Base-by-base conservation (phyloP, 495 filamentous ascomycete species). In the Copromyces sp. region DNA sequence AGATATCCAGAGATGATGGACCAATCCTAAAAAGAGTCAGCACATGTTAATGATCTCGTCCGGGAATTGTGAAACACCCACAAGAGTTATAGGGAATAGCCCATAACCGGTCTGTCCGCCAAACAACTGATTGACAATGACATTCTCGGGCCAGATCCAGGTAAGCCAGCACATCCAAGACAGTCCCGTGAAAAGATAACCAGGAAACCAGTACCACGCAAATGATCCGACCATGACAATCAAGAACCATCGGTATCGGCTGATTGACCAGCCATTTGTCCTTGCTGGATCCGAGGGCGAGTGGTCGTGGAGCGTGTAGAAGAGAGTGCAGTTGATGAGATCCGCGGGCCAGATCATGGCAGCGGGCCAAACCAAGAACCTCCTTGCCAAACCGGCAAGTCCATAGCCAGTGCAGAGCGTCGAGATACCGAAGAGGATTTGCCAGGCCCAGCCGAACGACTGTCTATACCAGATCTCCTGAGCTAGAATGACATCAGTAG, bases 381-480 rank as follows among this genome's bases (percentile, higher is more conserved):
- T 84, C 69, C 88, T 85, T 70, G 89, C 88, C 72, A 93, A 81
- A 5, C 91, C 91, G 9, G 91, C 91, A 20, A 93, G 79, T 7
- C 91, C 91, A 75, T 92, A 92, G 2, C 91, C 91, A 38, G 92
- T 89, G 72, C 90, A 84, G 70, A 93, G 90, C 2, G 90, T 93
- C 11, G 90, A 89, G 75, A 94, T 86, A 47, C 85, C 87, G 69
- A 94, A 83, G 44, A 94, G 76, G 7, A 93, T 80, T 75, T 92
- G 87, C 77, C 92, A 93, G 0, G 86, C 86, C 79, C 90, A 91
- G 5, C 90, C 80, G 70, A 80, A 82, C 20, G 73, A 41, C 72
- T 82, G 79, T 7, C 74, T 61, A 68, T 83, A 84, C 76, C 80
- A 83, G 16, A 77, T 78, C 42, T 79, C 73, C 70, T 82, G 81